phyloP scores from a whole-genome alignment of 208 protist species.

The Trypanosoma avium region DNA sequence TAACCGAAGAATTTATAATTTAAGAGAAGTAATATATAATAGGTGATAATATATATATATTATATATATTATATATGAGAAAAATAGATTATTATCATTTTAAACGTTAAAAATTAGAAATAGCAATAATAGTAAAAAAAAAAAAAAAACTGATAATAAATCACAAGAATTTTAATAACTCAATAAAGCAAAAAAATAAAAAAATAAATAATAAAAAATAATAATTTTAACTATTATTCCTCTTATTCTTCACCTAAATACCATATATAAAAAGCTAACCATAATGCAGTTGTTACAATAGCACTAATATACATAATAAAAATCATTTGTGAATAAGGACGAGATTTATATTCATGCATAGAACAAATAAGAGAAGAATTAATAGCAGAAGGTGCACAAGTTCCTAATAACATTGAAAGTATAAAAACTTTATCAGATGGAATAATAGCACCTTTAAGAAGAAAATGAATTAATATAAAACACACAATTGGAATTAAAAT shows the following conservation, averaged over 20 bases:
- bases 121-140: too few species aligned
- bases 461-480: constrained; percentile 32
- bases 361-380: constrained; percentile 30
- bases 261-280: constrained; percentile 27
- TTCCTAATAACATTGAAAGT: constrained; percentile 19
- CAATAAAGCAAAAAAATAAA: constrained; percentile 9
- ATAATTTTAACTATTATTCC: background rate
- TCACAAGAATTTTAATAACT: constrained; percentile 17
- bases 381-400: constrained; percentile 31
- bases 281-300: constrained; percentile 19
- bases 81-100: too few species aligned
- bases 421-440: constrained; percentile 15
- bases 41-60: too few species aligned
- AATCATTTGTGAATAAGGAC: constrained; percentile 24
- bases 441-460: constrained; percentile 19
- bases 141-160: too few species aligned
- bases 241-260: constrained; percentile 13
- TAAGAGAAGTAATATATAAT: too few species aligned
- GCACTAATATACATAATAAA: constrained; percentile 22
- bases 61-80: too few species aligned
- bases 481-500: constrained; percentile 28
- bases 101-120: too few species aligned
- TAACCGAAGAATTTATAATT: too few species aligned
- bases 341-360: constrained; percentile 23
- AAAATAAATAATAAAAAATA: constrained; percentile 1